Evolutionary conservation across 2,329 filamentous ascomycete species (phyloP).

Genomic region (Exophiala phaeomuriformis): DNA sequence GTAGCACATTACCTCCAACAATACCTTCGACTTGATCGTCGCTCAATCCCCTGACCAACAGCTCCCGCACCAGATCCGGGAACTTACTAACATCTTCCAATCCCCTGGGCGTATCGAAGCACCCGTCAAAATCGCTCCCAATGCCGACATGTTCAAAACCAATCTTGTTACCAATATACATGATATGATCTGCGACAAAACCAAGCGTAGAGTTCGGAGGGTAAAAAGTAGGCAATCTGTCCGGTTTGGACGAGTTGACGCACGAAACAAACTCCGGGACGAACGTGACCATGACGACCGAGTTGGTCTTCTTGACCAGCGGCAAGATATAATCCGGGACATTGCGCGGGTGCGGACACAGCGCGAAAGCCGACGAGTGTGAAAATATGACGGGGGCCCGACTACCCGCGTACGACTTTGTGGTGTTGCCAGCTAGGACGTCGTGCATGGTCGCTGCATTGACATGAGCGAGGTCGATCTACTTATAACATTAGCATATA

Average conservation of each 20-base stretch:
- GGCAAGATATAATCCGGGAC: constrained; percentile 75
- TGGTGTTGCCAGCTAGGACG: constrained; percentile 49
- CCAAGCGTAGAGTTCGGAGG: constrained; percentile 62
- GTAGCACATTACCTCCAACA: constrained; percentile 69
- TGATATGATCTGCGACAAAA: constrained; percentile 72
- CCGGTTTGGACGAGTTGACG: constrained; percentile 53
- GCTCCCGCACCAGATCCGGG: constrained; percentile 66
- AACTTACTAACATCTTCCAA: constrained; percentile 80
- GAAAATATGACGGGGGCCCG: constrained; percentile 79
- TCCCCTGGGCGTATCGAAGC: constrained; percentile 54
- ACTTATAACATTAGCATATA: background rate
- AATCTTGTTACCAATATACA: constrained; percentile 71
- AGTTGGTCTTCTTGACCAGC: constrained; percentile 63
- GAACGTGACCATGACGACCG: constrained; percentile 88
- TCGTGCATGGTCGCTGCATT: constrained; percentile 76
- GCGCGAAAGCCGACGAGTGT: constrained; percentile 69
- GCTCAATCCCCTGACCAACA: constrained; percentile 65
- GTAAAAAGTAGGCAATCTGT: constrained; percentile 57
- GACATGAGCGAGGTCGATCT: constrained; percentile 69
- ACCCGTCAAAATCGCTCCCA: constrained; percentile 80
- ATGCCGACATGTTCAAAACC: constrained; percentile 83
- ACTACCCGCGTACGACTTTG: constrained; percentile 8
- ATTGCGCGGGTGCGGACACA: constrained; percentile 86
- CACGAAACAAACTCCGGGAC: constrained; percentile 67
- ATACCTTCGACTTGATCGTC: constrained; percentile 67